These are phyloP conservation scores for Dictyostelium intermedium DNA, from an alignment of 78 protist species.

Conservation along the genomic window DNA sequence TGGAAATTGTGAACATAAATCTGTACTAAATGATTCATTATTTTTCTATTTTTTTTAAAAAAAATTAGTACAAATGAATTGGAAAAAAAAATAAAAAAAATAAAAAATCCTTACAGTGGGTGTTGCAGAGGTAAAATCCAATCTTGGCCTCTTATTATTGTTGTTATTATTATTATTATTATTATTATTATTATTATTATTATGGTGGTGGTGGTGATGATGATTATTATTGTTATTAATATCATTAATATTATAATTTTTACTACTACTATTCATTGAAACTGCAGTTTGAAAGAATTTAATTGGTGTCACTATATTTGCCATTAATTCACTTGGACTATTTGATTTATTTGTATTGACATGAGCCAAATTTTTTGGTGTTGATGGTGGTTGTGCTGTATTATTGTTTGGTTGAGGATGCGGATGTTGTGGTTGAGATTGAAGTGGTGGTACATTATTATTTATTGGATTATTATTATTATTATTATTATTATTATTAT, in stretches of 20 bases:
- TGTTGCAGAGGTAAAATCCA: slow-evolving; percentile 25
- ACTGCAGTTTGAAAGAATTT: slow-evolving; percentile 8
- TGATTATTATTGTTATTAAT: background rate
- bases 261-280: background rate
- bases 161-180: background rate
- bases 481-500: background rate
- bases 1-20: background rate
- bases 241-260: background rate
- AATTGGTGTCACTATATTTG: slow-evolving; percentile 61
- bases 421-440: too few species aligned
- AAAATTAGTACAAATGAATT: background rate
- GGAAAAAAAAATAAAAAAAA: background rate
- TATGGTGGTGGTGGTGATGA: too few species aligned
- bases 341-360: background rate
- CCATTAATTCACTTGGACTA: background rate
- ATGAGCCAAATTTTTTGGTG: background rate
- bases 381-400: background rate
- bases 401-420: background rate
- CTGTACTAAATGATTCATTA: slow-evolving; percentile 14
- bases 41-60: background rate
- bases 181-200: too few species aligned
- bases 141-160: slow-evolving; percentile 22
- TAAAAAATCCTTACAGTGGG: background rate
- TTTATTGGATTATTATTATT: background rate
- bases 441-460: too few species aligned